These are phyloP conservation scores for Arthromyces matolae DNA, from an alignment of 768 basidiomycete species.

Conservation along the genomic window DNA sequence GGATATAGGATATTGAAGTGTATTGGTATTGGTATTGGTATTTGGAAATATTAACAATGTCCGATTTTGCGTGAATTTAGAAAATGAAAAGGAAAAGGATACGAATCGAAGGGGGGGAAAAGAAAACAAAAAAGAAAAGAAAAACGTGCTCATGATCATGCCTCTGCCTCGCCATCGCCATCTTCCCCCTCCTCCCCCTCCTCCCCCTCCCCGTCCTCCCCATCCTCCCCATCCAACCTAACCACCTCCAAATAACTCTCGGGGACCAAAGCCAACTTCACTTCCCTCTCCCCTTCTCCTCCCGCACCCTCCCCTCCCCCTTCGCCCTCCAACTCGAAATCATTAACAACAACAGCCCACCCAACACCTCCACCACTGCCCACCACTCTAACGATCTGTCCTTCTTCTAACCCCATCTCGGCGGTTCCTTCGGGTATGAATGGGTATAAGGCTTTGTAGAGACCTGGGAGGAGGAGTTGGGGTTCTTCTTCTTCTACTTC, in stretches of 20 bases:
- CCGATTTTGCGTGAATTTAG: too few relatives aligned
- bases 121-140: too few relatives aligned
- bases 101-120: too few relatives aligned
- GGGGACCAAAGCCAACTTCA: constrained; percentile 69
- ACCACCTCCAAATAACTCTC: constrained; percentile 72
- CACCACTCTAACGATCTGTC: constrained; percentile 68
- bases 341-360: constrained; percentile 69
- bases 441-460: constrained; percentile 74
- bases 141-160: too few relatives aligned
- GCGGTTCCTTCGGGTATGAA: constrained; percentile 80
- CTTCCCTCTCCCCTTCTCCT: constrained; percentile 13
- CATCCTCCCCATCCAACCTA: constrained; percentile 38
- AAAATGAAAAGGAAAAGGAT: too few relatives aligned
- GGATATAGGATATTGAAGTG: too few relatives aligned
- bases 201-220: constrained; percentile 17
- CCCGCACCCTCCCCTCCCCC: constrained; percentile 11
- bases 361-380: constrained; percentile 77
- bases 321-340: too few relatives aligned
- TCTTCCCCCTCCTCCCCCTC: too few relatives aligned
- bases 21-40: too few relatives aligned
- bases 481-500: constrained; percentile 30
- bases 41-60: too few relatives aligned
- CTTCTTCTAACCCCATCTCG: constrained; percentile 79
- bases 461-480: constrained; percentile 56
- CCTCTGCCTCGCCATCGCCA: neutral